Percentiles rank a stretch among this genome's conserved stretches.
Conservation (phyloP, 805 yeast species). For the Zygotorulaspora danielsina region DNA sequence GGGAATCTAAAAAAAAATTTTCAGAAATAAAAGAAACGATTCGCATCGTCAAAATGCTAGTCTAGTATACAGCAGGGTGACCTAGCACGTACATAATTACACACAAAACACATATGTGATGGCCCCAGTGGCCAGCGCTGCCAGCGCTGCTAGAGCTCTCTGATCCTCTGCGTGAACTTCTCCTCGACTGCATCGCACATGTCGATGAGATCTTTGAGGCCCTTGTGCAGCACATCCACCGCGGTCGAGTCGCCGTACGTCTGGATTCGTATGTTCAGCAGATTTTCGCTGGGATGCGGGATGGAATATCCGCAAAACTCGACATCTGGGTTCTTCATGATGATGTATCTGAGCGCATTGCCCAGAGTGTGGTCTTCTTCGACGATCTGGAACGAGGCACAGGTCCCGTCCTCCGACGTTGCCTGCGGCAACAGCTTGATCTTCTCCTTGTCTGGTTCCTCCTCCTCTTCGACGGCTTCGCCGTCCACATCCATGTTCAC, state of each 20-base stretch:
- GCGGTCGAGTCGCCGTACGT: constrained; percentile 89
- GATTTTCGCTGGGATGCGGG: constrained; percentile 95
- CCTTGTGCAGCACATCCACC: constrained; percentile 87
- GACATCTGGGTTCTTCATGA: constrained; percentile 96
- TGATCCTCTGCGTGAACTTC: constrained; percentile 64
- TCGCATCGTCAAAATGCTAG: too few relatives aligned
- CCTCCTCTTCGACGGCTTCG: constrained; percentile 28
- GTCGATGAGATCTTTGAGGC: constrained; percentile 77
- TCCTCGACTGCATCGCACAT: constrained; percentile 81
- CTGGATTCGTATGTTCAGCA: constrained; percentile 86
- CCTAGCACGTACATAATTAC: too few relatives aligned
- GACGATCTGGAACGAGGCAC: constrained; percentile 87
- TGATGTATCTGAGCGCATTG: constrained; percentile 85
- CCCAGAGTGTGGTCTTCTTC: constrained; percentile 98
- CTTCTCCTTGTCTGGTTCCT: constrained; percentile 50
- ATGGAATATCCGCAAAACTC: constrained; percentile 98
- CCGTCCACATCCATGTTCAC: constrained; percentile 18
- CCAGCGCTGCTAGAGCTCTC: constrained; percentile 40
- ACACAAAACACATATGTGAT: too few relatives aligned
- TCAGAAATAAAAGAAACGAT: constrained; percentile 5
- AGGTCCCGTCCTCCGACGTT: constrained; percentile 85
- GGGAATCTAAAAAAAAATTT: constrained; percentile 12
- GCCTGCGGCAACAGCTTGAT: constrained; percentile 70
- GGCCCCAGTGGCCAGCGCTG: too few relatives aligned
- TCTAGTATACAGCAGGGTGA: too few relatives aligned